Percentiles rank a stretch among this genome's conserved stretches.
phyloP scores from a whole-genome alignment of 2,329 filamentous ascomycete genomes.

The Talaromyces piceae region DNA sequence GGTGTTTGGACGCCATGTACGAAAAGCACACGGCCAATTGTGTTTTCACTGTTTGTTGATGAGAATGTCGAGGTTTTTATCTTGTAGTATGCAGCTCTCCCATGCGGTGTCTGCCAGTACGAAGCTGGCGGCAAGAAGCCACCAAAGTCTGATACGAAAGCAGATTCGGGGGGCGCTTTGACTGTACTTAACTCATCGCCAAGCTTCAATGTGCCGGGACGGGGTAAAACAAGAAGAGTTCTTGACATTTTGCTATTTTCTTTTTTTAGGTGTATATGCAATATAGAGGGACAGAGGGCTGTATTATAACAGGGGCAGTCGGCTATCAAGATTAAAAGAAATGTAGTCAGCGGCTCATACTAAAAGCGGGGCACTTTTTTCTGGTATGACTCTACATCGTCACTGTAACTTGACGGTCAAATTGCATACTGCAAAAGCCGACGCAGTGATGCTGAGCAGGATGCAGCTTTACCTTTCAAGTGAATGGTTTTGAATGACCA shows the following conservation, averaged over 20 bases:
- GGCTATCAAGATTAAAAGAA: too few relatives aligned
- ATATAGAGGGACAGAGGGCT: constrained; percentile 2
- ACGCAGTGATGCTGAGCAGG: too few relatives aligned
- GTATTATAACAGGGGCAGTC: too few relatives aligned
- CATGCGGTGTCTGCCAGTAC: constrained; percentile 14
- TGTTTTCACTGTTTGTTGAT: background rate
- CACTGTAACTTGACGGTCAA: too few relatives aligned
- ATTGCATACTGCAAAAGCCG: too few relatives aligned
- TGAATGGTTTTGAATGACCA: too few relatives aligned
- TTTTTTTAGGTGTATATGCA: background rate
- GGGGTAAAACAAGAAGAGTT: background rate
- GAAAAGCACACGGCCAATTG: background rate
- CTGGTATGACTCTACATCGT: too few relatives aligned
- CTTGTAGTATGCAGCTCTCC: constrained; percentile 6
- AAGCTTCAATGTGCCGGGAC: background rate
- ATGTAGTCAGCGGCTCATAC: too few relatives aligned
- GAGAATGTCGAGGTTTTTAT: background rate
- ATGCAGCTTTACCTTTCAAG: too few relatives aligned
- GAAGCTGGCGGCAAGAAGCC: constrained; percentile 12
- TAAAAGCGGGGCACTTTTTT: too few relatives aligned
- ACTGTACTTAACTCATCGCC: constrained; percentile 8
- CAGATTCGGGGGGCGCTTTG: constrained; percentile 18
- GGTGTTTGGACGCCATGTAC: constrained; percentile 4
- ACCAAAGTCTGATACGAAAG: constrained; percentile 19
- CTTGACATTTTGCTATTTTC: background rate